Conservation (phyloP, 176 grass and related monocot genomes). For the Hsuehochloa calcarea region DNA sequence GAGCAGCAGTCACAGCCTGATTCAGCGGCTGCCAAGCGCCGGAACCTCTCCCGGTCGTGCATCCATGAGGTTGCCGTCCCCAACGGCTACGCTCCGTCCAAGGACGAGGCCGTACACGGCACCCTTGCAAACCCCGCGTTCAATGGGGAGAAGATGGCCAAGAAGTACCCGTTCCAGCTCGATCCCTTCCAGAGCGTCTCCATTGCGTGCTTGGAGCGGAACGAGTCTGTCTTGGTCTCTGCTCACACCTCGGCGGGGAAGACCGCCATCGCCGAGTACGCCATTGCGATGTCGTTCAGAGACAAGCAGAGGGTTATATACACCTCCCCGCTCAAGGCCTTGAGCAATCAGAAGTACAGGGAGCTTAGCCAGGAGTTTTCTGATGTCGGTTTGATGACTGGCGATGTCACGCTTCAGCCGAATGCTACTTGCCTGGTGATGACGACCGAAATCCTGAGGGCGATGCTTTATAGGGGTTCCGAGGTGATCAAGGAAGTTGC, state of each 20-base stretch:
- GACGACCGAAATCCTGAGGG: slow-evolving; percentile 96
- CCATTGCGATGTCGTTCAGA: slow-evolving; percentile 91
- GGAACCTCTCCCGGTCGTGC: slow-evolving; percentile 65
- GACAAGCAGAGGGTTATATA: slow-evolving; percentile 96
- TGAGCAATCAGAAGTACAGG: slow-evolving; percentile 98
- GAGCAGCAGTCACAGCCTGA: slow-evolving; percentile 23
- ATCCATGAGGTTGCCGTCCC: slow-evolving; percentile 92
- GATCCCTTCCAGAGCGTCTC: slow-evolving; percentile 93
- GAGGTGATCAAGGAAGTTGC: slow-evolving; percentile 98
- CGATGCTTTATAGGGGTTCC: slow-evolving; percentile 94
- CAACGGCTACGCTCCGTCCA: slow-evolving; percentile 49
- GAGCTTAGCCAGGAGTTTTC: slow-evolving; percentile 91
- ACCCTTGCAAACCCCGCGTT: slow-evolving; percentile 62
- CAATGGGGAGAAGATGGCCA: slow-evolving; percentile 92
- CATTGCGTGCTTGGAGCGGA: slow-evolving; percentile 81
- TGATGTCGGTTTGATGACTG: slow-evolving; percentile 92
- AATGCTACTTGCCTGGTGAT: slow-evolving; percentile 95
- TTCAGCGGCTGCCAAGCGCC: slow-evolving; percentile 52
- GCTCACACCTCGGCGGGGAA: slow-evolving; percentile 97
- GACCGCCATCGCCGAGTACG: slow-evolving; percentile 88
- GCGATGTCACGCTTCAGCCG: slow-evolving; percentile 87
- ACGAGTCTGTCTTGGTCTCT: slow-evolving; percentile 85
- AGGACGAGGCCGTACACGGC: slow-evolving; percentile 62
- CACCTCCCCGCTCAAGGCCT: slow-evolving; percentile 90
- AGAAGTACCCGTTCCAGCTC: slow-evolving; percentile 85